Evolutionary conservation across 2,329 filamentous ascomycete genomes (phyloP).

Genomic region (Epichloe bromicola): DNA sequence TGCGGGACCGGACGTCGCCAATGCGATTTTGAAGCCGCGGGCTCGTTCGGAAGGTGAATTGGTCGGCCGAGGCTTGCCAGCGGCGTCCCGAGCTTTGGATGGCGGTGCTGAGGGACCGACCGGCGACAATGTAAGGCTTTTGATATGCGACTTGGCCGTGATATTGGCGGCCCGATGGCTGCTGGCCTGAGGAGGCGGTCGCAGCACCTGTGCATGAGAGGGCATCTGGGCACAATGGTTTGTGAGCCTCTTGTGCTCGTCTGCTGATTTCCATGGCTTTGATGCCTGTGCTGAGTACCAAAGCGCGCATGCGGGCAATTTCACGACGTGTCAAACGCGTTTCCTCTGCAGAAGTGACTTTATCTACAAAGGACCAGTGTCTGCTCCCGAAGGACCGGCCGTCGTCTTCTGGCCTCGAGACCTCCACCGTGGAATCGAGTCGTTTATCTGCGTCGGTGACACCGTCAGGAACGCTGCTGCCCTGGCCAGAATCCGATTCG

Average conservation of each 20-base stretch:
- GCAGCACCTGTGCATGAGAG: slow-evolving; percentile 11
- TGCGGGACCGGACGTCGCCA: slow-evolving; percentile 31
- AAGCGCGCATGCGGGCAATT: slow-evolving; percentile 61
- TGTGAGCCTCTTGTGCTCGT: slow-evolving; percentile 40
- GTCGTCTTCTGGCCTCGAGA: slow-evolving; percentile 13
- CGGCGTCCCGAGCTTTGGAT: slow-evolving; percentile 34
- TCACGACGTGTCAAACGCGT: slow-evolving; percentile 50
- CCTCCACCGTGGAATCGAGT: slow-evolving; percentile 19
- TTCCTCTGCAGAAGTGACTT: slow-evolving; percentile 22
- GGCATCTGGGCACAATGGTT: slow-evolving; percentile 18
- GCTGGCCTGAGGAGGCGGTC: slow-evolving; percentile 5
- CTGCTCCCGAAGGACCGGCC: slow-evolving; percentile 17
- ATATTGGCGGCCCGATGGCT: slow-evolving; percentile 17
- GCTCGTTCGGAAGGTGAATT: slow-evolving; percentile 43
- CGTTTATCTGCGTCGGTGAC: slow-evolving; percentile 22
- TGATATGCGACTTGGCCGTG: slow-evolving; percentile 21
- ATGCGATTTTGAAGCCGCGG: slow-evolving; percentile 37
- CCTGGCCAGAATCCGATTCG: slow-evolving; percentile 24
- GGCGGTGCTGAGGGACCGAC: slow-evolving; percentile 34
- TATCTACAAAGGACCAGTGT: slow-evolving; percentile 40
- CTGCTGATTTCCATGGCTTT: slow-evolving; percentile 72
- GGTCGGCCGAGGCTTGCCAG: slow-evolving; percentile 48
- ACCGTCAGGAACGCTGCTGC: slow-evolving; percentile 13
- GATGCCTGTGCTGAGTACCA: slow-evolving; percentile 75
- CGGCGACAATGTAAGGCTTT: slow-evolving; percentile 39